Evolutionary conservation across 2,329 filamentous ascomycete genomes (phyloP).

Genomic region (Herpotrichia juniperi): DNA sequence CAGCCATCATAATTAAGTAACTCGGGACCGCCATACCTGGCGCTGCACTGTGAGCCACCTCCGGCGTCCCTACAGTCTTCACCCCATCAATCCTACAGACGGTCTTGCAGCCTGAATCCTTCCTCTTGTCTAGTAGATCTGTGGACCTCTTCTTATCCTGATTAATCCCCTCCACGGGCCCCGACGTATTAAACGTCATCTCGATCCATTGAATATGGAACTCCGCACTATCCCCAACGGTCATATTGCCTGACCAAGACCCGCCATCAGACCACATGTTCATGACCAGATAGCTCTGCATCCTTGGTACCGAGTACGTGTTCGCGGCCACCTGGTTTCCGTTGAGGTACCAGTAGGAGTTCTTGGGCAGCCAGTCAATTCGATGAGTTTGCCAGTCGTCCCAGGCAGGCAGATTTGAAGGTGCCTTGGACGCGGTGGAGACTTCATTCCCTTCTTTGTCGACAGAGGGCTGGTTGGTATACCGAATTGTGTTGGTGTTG

Average conservation of each 20-base stretch:
- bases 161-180: conserved; percentile 32
- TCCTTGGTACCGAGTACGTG: conserved; percentile 61
- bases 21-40: conserved; percentile 29
- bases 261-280: conserved; percentile 69
- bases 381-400: conserved; percentile 64
- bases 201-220: conserved; percentile 69
- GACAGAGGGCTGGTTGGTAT: conserved; percentile 66
- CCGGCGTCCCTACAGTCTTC: conserved; percentile 38
- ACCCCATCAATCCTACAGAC: conserved; percentile 48
- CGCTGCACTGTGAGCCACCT: conserved; percentile 30
- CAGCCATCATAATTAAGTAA: conserved; percentile 29
- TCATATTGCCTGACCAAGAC: conserved; percentile 66
- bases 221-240: conserved; percentile 54
- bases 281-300: conserved; percentile 60
- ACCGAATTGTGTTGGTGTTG: conserved; percentile 52
- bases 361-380: conserved; percentile 63
- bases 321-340: conserved; percentile 59
- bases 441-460: conserved; percentile 53
- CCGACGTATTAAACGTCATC: conserved; percentile 58
- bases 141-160: conserved; percentile 23
- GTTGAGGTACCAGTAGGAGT: conserved; percentile 64
- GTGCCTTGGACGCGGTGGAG: conserved; percentile 55
- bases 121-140: conserved; percentile 18
- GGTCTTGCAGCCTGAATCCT: conserved; percentile 36
- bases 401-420: conserved; percentile 57